phyloP scores from a whole-genome alignment of 768 basidiomycete species.

The Atractiella rhizophila region DNA sequence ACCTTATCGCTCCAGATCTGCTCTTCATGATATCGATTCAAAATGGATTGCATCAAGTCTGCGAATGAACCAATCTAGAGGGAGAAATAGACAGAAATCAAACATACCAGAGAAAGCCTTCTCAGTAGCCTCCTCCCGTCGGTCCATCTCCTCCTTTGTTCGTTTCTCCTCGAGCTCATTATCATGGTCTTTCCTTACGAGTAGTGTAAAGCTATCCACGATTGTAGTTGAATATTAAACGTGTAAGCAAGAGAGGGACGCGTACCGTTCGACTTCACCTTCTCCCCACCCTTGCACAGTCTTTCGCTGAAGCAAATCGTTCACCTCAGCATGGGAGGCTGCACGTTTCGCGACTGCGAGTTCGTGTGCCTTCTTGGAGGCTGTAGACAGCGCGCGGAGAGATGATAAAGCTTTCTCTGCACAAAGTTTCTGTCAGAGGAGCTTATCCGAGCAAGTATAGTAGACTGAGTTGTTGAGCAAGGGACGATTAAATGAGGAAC shows the following conservation, averaged over 20 bases:
- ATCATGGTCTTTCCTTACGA: slow-evolving; percentile 71
- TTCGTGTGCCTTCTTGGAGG: not conserved
- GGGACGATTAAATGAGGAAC: not conserved
- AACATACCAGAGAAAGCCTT: slow-evolving; percentile 36
- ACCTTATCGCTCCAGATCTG: slow-evolving; percentile 94
- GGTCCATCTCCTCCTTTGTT: slow-evolving; percentile 40
- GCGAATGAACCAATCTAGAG: slow-evolving; percentile 6
- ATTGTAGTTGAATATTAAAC: slow-evolving; percentile 74
- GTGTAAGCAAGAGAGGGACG: no score
- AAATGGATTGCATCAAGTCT: slow-evolving; percentile 62
- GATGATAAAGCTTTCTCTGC: not conserved
- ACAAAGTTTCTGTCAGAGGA: not conserved
- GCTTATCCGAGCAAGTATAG: no score
- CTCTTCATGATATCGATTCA: slow-evolving; percentile 79
- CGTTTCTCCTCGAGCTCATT: slow-evolving; percentile 52
- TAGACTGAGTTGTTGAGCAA: not conserved
- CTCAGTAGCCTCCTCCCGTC: slow-evolving; percentile 57
- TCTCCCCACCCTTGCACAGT: no score
- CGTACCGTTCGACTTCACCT: no score
- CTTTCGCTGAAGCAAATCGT: slow-evolving; percentile 82
- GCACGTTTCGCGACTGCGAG: not conserved
- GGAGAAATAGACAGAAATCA: no score
- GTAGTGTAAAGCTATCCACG: slow-evolving; percentile 59
- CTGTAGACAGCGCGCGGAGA: no score
- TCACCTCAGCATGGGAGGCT: slow-evolving; percentile 69